Base-by-base conservation (phyloP, 208 protist genomes). In the Crithidia fasciculata region DNA sequence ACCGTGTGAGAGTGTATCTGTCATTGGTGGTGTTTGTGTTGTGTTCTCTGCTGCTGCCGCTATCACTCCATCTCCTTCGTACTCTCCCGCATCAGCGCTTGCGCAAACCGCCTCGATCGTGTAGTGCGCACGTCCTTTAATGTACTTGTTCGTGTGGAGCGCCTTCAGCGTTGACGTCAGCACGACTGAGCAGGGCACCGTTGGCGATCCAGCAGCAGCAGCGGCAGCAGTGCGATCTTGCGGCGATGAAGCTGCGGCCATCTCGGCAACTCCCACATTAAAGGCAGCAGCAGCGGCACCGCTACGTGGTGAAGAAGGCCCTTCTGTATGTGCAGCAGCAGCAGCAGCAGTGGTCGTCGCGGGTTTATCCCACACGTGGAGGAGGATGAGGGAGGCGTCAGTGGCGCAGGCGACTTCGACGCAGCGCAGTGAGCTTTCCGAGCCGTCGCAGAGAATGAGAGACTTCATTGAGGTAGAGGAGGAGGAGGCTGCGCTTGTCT, bases 371-470 rank as follows among this genome's bases (percentile, higher is more conserved):
- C 88, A 97, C n/a, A 81, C 73, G 62, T 97, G 90, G 5, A 89
- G 47, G 2, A 95, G 63, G 12, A 95, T 71, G 19, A 97, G 81
- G 65, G 93, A 85, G 10, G 61, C 62, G 40, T 83, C 81, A 18
- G 90, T 70, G 53, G 86, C 72, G 50, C 87, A 82, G 16, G 88
- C 90, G 63, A 91, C 85, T 69, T 90, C 82, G n/a, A 91, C 65
- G 5, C 87, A 86, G 54, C 86, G 89, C 19, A 87, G 41, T 4
- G 90, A 85, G 40, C 80, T 82, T n/a, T 87, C 75, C 8, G 81
- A 82, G 44, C 93, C 93, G 75, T 97, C 93, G 54, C 85, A 94
- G 52, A 97, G 78, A 16, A 95, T 88, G 15, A 93, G 65, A 54
- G 69, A 65, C 9, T 62, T 62, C 69, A 77, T 85, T 9, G 4